Conservation (phyloP, 2,329 filamentous ascomycete genomes). For the Phoma sp. region DNA sequence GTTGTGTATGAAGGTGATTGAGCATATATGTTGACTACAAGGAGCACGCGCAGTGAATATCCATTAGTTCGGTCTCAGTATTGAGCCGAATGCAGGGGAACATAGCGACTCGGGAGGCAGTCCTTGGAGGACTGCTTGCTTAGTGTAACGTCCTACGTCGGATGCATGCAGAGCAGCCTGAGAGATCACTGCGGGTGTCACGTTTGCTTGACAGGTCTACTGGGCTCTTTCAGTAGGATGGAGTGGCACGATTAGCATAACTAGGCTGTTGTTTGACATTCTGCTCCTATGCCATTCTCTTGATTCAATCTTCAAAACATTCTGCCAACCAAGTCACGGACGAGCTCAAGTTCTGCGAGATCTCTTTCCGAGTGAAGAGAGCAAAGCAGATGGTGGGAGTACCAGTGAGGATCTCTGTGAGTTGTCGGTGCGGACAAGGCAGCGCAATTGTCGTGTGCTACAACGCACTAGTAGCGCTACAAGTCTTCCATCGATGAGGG, state of each 20-base stretch:
- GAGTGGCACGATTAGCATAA: no score
- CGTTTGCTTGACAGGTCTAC: neutral
- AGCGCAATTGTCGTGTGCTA: neutral
- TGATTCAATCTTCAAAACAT: neutral
- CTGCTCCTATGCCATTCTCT: no score
- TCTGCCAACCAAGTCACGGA: no score
- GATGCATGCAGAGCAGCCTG: neutral
- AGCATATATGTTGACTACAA: no score
- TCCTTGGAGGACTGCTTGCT: no score
- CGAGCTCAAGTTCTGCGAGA: neutral
- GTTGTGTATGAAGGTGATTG: no score
- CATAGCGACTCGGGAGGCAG: neutral
- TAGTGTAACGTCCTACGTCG: neutral
- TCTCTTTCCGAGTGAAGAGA: neutral
- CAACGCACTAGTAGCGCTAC: neutral
- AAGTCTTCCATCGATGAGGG: neutral
- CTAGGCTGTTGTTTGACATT: no score
- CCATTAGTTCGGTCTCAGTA: no score
- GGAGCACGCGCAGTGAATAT: no score
- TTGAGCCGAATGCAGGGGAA: no score
- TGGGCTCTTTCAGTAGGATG: neutral
- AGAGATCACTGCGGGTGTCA: neutral
- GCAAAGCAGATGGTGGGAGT: neutral
- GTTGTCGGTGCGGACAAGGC: neutral
- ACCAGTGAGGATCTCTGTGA: neutral